Conservation (phyloP, 352 stramenopile genomes). For the Globisporangium megalacanthum region DNA sequence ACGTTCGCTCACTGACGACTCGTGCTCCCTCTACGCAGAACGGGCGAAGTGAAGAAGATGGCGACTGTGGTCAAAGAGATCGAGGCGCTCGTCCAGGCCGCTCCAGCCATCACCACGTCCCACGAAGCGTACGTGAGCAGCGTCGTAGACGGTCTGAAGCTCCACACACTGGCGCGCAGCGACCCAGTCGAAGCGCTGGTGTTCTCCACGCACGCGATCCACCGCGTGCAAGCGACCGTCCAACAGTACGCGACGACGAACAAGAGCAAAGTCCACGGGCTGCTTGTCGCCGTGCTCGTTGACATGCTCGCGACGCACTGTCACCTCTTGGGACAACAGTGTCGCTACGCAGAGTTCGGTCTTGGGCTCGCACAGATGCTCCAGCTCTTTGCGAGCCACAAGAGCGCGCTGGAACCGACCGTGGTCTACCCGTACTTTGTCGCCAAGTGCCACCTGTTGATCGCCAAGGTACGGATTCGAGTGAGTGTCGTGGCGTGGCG, state of each 20-base stretch:
- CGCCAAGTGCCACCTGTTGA: slow-evolving; percentile 46
- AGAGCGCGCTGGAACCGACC: slow-evolving; percentile 35
- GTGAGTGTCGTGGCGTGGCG: background rate
- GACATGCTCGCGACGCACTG: slow-evolving; percentile 70
- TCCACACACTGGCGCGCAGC: slow-evolving; percentile 29
- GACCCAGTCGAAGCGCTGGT: slow-evolving; percentile 40
- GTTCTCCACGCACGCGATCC: slow-evolving; percentile 47
- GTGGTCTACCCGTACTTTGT: slow-evolving; percentile 47
- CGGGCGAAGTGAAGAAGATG: slow-evolving; percentile 40
- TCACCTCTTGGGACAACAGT: slow-evolving; percentile 46
- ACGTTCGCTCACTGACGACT: background rate
- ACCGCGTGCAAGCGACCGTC: slow-evolving; percentile 45
- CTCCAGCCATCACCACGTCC: slow-evolving; percentile 8
- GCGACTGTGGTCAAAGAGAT: slow-evolving; percentile 36
- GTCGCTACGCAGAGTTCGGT: slow-evolving; percentile 62
- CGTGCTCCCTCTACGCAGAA: slow-evolving; percentile 13
- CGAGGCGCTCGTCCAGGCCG: slow-evolving; percentile 12
- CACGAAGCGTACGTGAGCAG: slow-evolving; percentile 44
- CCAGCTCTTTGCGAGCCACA: slow-evolving; percentile 48
- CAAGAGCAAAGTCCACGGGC: slow-evolving; percentile 28
- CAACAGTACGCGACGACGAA: slow-evolving; percentile 24
- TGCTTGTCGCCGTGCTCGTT: slow-evolving; percentile 57
- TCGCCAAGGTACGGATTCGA: slow-evolving; percentile 45
- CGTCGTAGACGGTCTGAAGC: slow-evolving; percentile 46
- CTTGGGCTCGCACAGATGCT: slow-evolving; percentile 49